These are phyloP conservation scores for Diaporthe batatas DNA, from an alignment of 2,329 filamentous ascomycete species.

Conservation along the genomic window DNA sequence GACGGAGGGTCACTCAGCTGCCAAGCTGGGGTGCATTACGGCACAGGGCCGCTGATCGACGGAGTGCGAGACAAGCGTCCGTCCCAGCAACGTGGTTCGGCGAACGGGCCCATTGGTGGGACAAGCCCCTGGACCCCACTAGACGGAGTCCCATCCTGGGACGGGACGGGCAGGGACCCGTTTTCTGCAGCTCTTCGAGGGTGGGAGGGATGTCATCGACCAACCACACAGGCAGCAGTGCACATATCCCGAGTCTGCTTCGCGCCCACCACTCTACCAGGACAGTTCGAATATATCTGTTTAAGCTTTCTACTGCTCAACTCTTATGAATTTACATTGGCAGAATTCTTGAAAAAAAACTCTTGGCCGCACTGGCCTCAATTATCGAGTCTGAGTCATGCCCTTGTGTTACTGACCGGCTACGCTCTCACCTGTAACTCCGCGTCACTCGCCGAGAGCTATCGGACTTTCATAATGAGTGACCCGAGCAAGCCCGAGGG, in stretches of 20 bases:
- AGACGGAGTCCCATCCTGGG: background rate
- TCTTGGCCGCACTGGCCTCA: background rate
- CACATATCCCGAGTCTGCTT: constrained; percentile 5
- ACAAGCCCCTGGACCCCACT: constrained; percentile 10
- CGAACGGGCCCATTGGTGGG: constrained; percentile 14
- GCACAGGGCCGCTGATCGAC: constrained; percentile 14
- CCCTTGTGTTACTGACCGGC: constrained; percentile 18
- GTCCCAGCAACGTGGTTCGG: constrained; percentile 33
- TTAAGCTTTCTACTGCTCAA: background rate
- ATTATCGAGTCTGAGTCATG: constrained; percentile 10
- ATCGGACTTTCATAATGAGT: constrained; percentile 42
- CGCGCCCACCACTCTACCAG: background rate
- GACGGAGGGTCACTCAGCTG: constrained; percentile 4
- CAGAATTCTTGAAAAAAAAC: background rate
- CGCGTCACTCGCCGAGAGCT: background rate
- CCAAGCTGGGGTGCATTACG: constrained; percentile 16
- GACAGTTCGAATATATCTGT: background rate
- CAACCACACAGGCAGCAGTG: background rate
- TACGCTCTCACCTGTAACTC: background rate
- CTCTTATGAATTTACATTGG: background rate
- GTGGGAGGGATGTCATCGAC: background rate
- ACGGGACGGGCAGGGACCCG: constrained; percentile 13
- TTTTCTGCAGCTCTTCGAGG: background rate
- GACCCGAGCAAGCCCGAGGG: constrained; percentile 35
- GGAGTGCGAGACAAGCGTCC: constrained; percentile 9